Percentiles rank a stretch among this genome's conserved stretches.
Evolutionary conservation across 2,329 filamentous ascomycete genomes (phyloP).

Genomic region (Alternaria incomplexa): DNA sequence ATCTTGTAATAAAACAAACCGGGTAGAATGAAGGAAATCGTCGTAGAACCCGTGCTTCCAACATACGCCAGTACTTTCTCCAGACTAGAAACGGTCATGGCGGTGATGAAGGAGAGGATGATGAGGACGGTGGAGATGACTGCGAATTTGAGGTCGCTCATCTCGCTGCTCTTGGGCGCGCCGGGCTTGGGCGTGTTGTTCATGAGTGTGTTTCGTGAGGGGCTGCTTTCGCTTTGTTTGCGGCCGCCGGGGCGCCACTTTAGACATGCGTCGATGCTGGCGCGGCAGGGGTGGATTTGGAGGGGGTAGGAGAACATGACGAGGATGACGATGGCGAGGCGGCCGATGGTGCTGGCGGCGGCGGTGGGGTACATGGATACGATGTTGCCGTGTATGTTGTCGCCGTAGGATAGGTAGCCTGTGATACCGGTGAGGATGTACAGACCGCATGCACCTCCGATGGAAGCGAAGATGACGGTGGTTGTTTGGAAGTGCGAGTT

Average conservation of each 20-base stretch:
- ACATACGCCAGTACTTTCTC: conserved; percentile 95
- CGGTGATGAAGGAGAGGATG: conserved; percentile 81
- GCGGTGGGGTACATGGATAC: conserved; percentile 74
- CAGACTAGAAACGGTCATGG: conserved; percentile 87
- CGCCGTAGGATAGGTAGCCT: conserved; percentile 93
- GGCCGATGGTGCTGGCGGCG: conserved; percentile 86
- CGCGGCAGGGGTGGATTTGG: conserved; percentile 93
- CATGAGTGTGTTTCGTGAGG: conserved; percentile 54
- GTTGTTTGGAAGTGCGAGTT: conserved; percentile 80
- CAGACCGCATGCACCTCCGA: conserved; percentile 83
- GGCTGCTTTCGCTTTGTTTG: conserved; percentile 47
- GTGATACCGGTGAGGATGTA: conserved; percentile 94
- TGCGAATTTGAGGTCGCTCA: conserved; percentile 89
- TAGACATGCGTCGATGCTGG: conserved; percentile 91
- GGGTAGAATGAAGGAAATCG: conserved; percentile 95
- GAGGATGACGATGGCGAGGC: conserved; percentile 91
- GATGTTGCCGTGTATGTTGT: conserved; percentile 89
- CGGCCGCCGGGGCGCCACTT: conserved; percentile 75
- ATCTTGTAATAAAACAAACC: conserved; percentile 99
- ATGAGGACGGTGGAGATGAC: conserved; percentile 87
- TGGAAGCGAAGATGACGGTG: conserved; percentile 79
- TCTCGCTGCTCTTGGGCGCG: conserved; percentile 54
- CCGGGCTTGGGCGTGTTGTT: conserved; percentile 38
- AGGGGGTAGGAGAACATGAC: conserved; percentile 97
- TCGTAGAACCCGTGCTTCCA: conserved; percentile 90